Evolutionary conservation across 108 stramenopile species (phyloP).

Genomic region (Pseudonitzschia multiseries): DNA sequence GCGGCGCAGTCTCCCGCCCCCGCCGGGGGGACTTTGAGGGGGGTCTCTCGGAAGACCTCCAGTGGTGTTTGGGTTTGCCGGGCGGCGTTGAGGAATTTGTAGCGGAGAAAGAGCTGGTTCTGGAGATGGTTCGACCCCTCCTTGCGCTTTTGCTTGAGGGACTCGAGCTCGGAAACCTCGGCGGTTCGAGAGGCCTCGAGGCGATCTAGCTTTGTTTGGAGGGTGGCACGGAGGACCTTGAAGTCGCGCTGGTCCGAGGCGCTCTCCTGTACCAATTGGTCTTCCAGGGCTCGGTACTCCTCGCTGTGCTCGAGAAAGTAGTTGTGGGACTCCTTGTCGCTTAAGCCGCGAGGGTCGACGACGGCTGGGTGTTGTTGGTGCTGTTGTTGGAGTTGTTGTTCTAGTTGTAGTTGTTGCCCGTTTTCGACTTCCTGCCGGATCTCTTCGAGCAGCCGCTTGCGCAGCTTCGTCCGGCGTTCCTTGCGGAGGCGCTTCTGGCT

Average conservation of each 20-base stretch:
- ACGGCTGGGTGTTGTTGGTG: background rate
- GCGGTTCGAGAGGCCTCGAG: background rate
- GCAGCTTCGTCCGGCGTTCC: conserved; percentile 15
- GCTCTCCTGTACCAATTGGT: conserved; percentile 19
- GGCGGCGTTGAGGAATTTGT: conserved; percentile 20
- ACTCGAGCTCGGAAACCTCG: background rate
- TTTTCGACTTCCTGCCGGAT: background rate
- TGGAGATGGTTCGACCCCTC: conserved; percentile 9
- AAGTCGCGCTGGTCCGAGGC: conserved; percentile 17
- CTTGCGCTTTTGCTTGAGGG: conserved; percentile 11
- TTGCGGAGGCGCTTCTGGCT: conserved; percentile 15
- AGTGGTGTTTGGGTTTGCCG: conserved; percentile 20
- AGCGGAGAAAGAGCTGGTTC: conserved; percentile 10
- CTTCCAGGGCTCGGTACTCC: conserved; percentile 20
- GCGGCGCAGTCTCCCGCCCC: conserved; percentile 30
- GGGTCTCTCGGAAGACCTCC: conserved; percentile 16
- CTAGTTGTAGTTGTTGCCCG: background rate
- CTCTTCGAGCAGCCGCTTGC: background rate
- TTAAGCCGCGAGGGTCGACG: background rate
- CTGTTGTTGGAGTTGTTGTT: background rate
- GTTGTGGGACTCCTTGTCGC: background rate
- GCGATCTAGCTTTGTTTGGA: background rate
- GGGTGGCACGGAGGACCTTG: conserved; percentile 2
- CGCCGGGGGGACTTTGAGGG: conserved; percentile 9
- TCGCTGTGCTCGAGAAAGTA: background rate